A percentile compares a stretch with the other conserved stretches of the same genome.
Evolutionary conservation across 495 filamentous ascomycete genomes (phyloP).

Genomic region (Echria macrotheca): DNA sequence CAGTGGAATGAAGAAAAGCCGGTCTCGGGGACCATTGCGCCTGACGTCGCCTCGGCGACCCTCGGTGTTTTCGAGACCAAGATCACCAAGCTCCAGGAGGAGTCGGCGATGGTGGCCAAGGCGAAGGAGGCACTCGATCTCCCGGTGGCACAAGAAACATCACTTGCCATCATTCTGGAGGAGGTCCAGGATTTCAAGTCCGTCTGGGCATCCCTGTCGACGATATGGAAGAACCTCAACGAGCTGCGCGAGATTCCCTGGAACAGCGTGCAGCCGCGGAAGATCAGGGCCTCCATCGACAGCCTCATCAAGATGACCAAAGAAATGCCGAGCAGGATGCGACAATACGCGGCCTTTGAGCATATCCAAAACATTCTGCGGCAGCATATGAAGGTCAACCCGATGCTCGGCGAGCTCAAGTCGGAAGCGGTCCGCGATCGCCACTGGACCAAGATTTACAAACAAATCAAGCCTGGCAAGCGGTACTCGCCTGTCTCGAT

Average conservation of each 20-base stretch:
- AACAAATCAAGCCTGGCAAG: conserved; percentile 82
- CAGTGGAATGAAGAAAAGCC: conserved; percentile 97
- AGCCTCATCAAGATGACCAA: conserved; percentile 95
- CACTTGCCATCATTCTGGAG: conserved; percentile 74
- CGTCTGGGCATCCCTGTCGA: conserved; percentile 90
- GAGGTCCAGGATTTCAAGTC: conserved; percentile 99
- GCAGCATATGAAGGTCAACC: conserved; percentile 81
- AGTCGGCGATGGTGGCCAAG: conserved; percentile 89
- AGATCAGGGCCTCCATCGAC: conserved; percentile 82
- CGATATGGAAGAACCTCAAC: conserved; percentile 94
- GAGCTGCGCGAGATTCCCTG: conserved; percentile 87
- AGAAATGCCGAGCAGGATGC: conserved; percentile 98
- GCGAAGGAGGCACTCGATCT: conserved; percentile 95
- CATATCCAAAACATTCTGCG: conserved; percentile 92
- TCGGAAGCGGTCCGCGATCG: conserved; percentile 94
- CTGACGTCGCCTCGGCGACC: conserved; percentile 74
- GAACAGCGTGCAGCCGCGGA: conserved; percentile 88
- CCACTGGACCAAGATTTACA: conserved; percentile 97
- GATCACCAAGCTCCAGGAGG: conserved; percentile 73
- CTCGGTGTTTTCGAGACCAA: conserved; percentile 74
- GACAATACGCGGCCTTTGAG: conserved; percentile 97
- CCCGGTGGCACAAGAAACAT: conserved; percentile 68
- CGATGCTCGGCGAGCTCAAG: conserved; percentile 82
- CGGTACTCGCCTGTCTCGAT: conserved; percentile 89
- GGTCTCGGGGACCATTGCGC: conserved; percentile 86